Conservation (phyloP, 164 flowering plant species). For the Malania oleifera region DNA sequence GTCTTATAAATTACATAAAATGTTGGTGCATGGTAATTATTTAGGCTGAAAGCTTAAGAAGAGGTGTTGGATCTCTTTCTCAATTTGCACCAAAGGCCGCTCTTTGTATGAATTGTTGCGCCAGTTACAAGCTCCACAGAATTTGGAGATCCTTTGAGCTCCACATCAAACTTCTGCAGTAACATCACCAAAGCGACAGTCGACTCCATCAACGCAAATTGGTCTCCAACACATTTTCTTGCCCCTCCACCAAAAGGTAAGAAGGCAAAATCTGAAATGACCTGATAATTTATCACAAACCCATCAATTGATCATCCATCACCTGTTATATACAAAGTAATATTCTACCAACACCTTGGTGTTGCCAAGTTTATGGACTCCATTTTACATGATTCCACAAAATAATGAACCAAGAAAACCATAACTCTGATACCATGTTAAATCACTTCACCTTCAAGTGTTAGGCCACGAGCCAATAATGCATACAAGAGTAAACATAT, state of each 20-base stretch:
- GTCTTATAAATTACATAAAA: too few species aligned
- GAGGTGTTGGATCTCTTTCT: conserved; percentile 62
- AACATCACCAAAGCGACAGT: conserved; percentile 78
- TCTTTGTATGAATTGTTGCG: conserved; percentile 92
- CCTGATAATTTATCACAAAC: conserved; percentile 32
- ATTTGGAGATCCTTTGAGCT: conserved; percentile 73
- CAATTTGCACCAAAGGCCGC: conserved; percentile 84
- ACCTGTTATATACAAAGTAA: too few species aligned
- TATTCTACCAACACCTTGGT: too few species aligned
- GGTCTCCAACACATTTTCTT: conserved; percentile 96
- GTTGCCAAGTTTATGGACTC: too few species aligned
- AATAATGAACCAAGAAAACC: too few species aligned
- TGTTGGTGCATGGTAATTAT: too few species aligned
- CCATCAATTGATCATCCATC: neutral
- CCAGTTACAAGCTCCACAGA: conserved; percentile 88
- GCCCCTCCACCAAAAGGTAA: conserved; percentile 98
- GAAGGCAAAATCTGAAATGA: conserved; percentile 84
- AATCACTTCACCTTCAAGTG: too few species aligned
- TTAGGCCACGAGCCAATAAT: too few species aligned
- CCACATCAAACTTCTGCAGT: conserved; percentile 79
- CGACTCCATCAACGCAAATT: conserved; percentile 97
- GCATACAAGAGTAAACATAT: too few species aligned
- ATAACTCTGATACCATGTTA: too few species aligned
- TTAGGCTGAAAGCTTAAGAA: too few species aligned
- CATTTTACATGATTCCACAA: too few species aligned